Evolutionary conservation across 2,329 filamentous ascomycete genomes (phyloP), one percentile per base, ranked within the genome.

Genomic region (Geosmithia flava): DNA sequence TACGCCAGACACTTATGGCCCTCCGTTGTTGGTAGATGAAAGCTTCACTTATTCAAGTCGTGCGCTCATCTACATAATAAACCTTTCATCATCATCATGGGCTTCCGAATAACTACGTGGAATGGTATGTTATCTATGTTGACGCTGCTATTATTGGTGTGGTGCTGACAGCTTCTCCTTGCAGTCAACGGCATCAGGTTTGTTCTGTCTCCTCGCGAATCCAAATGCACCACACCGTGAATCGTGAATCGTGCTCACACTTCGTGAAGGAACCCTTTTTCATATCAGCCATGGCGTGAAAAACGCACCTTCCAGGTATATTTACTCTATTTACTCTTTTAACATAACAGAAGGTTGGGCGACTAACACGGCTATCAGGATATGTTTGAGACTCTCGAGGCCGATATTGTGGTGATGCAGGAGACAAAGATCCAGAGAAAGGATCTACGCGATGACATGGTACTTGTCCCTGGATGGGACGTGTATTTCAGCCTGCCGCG

Each of bases 381-480:
- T 54, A 97, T 97, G 93, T 97, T 98, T 66, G 87, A 95, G 55
- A 86, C 85, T 42, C 76, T 98, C 7, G 86, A 93, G 62, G 82
- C 90, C 47, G 93, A 98, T 62, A 93, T 98, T 53, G 81, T 97
- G 17, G 76, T 96, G 50, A 89, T 97, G 71, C 93, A 98, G 64
- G 93, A 97, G 66, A 83, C 88, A 42, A 98, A 97, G 67, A 96
- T 97, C 41, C 93, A 97, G 61, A 78, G 85, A 49, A 95, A 95
- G 61, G 90, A 96, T 56, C 71, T 98, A 1, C 76, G 74, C 41
- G 93, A 97, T 72, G 93, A 97, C 56, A 97, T 97, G 88, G 90
- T 97, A 10, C 71, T 97, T 33, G 81, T 97, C 0, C 81, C 87
- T 0, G 93, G 93, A 13, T 98, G 91, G 91, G 93, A 98, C 62